These are phyloP conservation scores for Tricholoma furcatifolium DNA, from an alignment of 768 basidiomycete genomes.

Conservation along the genomic window DNA sequence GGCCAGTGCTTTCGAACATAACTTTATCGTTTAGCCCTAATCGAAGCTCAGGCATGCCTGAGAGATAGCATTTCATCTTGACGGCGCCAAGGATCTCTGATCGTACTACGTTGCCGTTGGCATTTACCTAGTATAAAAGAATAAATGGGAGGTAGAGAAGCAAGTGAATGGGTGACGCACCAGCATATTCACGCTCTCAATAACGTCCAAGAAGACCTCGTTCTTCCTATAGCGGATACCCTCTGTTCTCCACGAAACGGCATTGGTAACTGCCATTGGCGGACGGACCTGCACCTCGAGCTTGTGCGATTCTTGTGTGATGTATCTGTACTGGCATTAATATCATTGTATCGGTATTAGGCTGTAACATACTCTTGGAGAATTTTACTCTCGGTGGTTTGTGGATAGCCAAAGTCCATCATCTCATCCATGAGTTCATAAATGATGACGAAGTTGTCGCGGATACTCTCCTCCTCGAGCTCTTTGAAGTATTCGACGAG, in stretches of 20 bases:
- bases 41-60: constrained; percentile 98
- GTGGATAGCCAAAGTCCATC: constrained; percentile 99
- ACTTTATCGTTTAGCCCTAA: constrained; percentile 98
- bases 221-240: constrained; percentile 98
- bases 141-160: neutral
- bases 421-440: constrained; percentile 99
- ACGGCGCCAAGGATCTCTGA: constrained; percentile 98
- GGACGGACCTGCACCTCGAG: constrained; percentile 91
- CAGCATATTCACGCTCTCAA: constrained; percentile 95
- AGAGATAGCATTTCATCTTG: constrained; percentile 99
- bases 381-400: constrained; percentile 99
- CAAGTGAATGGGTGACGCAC: constrained; percentile 42
- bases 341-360: neutral
- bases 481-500: constrained; percentile 99
- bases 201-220: constrained; percentile 97
- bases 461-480: constrained; percentile 97
- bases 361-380: constrained; percentile 75
- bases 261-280: constrained; percentile 97
- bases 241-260: constrained; percentile 97
- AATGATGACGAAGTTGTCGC: constrained; percentile 99
- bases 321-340: constrained; percentile 57
- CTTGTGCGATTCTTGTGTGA: constrained; percentile 98
- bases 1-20: constrained; percentile 97
- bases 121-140: constrained; percentile 70
- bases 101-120: constrained; percentile 94